Percentiles rank a stretch among this genome's conserved stretches.
Conservation (phyloP, 164 flowering plant species). For the Litsea cubeba region DNA sequence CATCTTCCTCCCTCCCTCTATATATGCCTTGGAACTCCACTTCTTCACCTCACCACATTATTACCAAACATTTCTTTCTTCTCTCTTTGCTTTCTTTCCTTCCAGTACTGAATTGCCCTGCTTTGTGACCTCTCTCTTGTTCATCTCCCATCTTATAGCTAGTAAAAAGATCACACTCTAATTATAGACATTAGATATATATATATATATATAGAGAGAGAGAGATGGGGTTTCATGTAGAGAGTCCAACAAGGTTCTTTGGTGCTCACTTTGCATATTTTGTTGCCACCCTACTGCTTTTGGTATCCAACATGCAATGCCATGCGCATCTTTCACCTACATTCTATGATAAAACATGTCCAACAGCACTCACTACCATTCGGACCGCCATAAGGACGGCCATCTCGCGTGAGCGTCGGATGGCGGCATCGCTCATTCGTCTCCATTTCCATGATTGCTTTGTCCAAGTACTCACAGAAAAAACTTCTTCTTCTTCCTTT, state of each 20-base stretch:
- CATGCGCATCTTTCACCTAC: slow-evolving; percentile 1
- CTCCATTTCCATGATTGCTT: slow-evolving; percentile 35
- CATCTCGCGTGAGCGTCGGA: slow-evolving; percentile 1
- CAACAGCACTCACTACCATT: not conserved
- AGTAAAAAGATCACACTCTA: too few species aligned
- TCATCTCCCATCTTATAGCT: too few species aligned
- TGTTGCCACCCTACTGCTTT: not conserved
- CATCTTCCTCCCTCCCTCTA: too few species aligned
- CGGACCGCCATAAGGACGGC: not conserved
- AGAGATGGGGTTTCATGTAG: not conserved
- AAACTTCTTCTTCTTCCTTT: not conserved
- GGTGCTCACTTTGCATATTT: not conserved
- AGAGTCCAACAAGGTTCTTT: not conserved
- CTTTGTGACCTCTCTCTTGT: not conserved
- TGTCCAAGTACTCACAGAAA: slow-evolving; percentile 17
- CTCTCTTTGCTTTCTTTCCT: not conserved
- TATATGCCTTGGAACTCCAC: too few species aligned
- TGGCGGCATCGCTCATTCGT: slow-evolving; percentile 29
- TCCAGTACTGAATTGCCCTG: not conserved
- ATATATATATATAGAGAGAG: not conserved
- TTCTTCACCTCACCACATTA: not conserved
- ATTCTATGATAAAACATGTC: slow-evolving; percentile 2
- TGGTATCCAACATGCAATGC: not conserved
- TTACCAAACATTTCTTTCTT: not conserved
- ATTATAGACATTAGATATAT: not conserved